A percentile compares a stretch with the other conserved stretches of the same genome.
phyloP scores from a whole-genome alignment of 2,329 filamentous ascomycete genomes.

The Penicillium oxalicum region DNA sequence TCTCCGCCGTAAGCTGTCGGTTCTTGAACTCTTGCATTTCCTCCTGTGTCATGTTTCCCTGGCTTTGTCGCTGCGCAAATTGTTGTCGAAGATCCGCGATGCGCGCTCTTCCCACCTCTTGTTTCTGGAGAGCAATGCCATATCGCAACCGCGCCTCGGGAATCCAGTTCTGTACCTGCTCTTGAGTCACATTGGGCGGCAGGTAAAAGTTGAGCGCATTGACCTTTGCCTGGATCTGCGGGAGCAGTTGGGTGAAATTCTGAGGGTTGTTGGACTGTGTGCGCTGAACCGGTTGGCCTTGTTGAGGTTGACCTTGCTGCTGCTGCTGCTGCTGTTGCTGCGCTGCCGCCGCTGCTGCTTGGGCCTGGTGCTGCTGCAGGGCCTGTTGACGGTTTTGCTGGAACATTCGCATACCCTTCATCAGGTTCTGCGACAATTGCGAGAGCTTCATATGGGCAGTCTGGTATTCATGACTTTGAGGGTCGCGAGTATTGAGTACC shows the following conservation, averaged over 20 bases:
- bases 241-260: slow-evolving; percentile 38
- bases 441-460: slow-evolving; percentile 47
- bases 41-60: slow-evolving; percentile 37
- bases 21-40: slow-evolving; percentile 41
- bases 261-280: slow-evolving; percentile 35
- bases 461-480: slow-evolving; percentile 46
- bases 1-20: slow-evolving; percentile 37
- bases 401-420: slow-evolving; percentile 47
- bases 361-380: slow-evolving; percentile 7
- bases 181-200: slow-evolving; percentile 40
- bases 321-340: slow-evolving; percentile 15
- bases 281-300: slow-evolving; percentile 23
- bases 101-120: slow-evolving; percentile 42
- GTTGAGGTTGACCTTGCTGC: slow-evolving; percentile 24
- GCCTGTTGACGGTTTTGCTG: slow-evolving; percentile 36
- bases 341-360: slow-evolving; percentile 2
- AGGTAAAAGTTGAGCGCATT: slow-evolving; percentile 41
- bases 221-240: slow-evolving; percentile 44
- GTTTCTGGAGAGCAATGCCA: slow-evolving; percentile 45
- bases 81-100: slow-evolving; percentile 38
- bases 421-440: slow-evolving; percentile 47
- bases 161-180: slow-evolving; percentile 42
- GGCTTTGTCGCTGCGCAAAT: slow-evolving; percentile 32
- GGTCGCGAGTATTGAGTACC: slow-evolving; percentile 44
- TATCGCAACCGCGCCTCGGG: slow-evolving; percentile 43